These are phyloP conservation scores for Cochlearia excelsa DNA, from an alignment of 345 rosid genomes.

Conservation along the genomic window DNA sequence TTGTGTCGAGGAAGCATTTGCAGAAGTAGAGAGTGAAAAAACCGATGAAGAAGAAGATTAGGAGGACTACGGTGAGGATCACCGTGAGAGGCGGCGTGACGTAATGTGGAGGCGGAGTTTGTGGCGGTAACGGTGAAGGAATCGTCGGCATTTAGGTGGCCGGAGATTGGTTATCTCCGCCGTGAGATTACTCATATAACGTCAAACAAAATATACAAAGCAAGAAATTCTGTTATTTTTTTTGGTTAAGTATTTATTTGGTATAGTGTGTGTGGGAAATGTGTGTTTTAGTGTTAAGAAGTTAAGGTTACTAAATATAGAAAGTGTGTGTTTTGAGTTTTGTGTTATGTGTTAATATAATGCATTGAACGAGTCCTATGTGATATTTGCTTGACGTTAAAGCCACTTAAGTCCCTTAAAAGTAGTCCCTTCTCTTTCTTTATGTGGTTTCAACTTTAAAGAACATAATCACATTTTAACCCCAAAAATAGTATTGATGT, in stretches of 20 bases:
- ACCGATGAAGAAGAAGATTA: constrained; percentile 59
- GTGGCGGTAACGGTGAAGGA: constrained; percentile 17
- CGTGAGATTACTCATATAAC: constrained; percentile 42
- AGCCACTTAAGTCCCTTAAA: constrained; percentile 9
- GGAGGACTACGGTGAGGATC: constrained; percentile 51
- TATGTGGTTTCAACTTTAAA: too few relatives aligned
- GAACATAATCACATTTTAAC: too few relatives aligned
- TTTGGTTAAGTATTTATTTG: not conserved
- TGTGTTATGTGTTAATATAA: not conserved
- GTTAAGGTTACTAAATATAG: constrained; percentile 31
- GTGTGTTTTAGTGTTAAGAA: constrained; percentile 13
- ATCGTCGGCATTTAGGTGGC: constrained; percentile 49
- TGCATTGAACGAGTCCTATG: constrained; percentile 37
- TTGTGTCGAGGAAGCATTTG: constrained; percentile 50
- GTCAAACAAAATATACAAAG: not conserved
- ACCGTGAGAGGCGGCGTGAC: constrained; percentile 49
- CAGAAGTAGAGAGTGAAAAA: constrained; percentile 64
- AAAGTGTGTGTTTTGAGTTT: constrained; percentile 22
- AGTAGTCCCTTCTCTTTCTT: too few relatives aligned
- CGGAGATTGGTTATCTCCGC: constrained; percentile 54
- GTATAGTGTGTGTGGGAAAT: constrained; percentile 12
- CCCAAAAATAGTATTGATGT: too few relatives aligned
- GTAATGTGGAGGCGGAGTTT: constrained; percentile 10
- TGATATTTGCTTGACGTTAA: constrained; percentile 27
- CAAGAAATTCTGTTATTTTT: constrained; percentile 4